Evolutionary conservation across 2,329 filamentous ascomycete genomes (phyloP).

Genomic region (Aspergillus sergii): DNA sequence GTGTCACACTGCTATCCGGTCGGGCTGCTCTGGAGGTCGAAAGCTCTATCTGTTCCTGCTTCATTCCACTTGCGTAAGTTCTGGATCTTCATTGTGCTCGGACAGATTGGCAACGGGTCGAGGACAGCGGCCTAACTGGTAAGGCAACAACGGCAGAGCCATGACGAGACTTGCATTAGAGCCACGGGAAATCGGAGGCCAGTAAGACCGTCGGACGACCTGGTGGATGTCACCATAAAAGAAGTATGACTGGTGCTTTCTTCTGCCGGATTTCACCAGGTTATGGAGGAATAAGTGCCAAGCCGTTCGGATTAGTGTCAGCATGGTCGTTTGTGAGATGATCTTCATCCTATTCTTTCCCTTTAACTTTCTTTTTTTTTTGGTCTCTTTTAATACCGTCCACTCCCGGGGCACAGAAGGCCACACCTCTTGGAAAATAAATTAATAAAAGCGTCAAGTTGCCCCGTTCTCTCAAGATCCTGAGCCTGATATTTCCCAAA

Average conservation of each 20-base stretch:
- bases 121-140: conserved; percentile 14
- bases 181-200: conserved; percentile 13
- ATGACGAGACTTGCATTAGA: conserved; percentile 21
- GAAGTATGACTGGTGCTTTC: conserved; percentile 19
- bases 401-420: background rate
- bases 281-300: conserved; percentile 14
- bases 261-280: conserved; percentile 13
- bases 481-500: background rate
- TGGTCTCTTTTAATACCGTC: background rate
- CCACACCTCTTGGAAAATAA: background rate
- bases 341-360: conserved; percentile 6
- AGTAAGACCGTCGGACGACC: conserved; percentile 5
- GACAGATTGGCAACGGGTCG: conserved; percentile 8
- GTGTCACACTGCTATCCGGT: conserved; percentile 22
- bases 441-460: background rate
- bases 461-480: background rate
- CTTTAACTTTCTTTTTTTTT: conserved; percentile 1
- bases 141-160: conserved; percentile 20
- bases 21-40: conserved; percentile 16
- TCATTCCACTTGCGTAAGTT: conserved; percentile 14
- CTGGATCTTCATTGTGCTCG: conserved; percentile 14
- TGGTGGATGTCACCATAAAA: conserved; percentile 18
- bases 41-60: conserved; percentile 9
- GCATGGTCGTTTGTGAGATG: conserved; percentile 9
- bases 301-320: conserved; percentile 20